These are phyloP conservation scores for Cryoendolithus antarcticus DNA, from an alignment of 2,329 filamentous ascomycete genomes.

Conservation along the genomic window DNA sequence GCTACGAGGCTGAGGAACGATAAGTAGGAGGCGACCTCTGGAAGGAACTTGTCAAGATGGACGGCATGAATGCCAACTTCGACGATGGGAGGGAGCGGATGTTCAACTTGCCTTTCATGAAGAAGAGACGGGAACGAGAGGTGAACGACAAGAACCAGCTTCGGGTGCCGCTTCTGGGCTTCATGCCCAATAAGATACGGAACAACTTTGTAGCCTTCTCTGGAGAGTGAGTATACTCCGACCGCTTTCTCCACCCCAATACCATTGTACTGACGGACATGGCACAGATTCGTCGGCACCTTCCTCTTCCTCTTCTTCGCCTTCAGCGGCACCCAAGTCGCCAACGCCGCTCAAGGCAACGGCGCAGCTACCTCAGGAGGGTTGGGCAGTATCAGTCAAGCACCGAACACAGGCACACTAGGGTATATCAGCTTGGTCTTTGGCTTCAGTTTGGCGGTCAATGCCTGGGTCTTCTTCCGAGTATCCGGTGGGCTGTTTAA, in stretches of 20 bases:
- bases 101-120: slow-evolving; percentile 29
- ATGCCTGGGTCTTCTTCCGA: slow-evolving; percentile 34
- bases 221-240: slow-evolving; percentile 23
- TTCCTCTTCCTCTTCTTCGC: slow-evolving; percentile 35
- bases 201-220: slow-evolving; percentile 35
- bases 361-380: slow-evolving; percentile 7
- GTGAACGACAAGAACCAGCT: slow-evolving; percentile 23
- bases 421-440: slow-evolving; percentile 30
- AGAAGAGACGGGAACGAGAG: slow-evolving; percentile 19
- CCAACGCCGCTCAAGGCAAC: slow-evolving; percentile 23
- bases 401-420: slow-evolving; percentile 24
- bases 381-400: slow-evolving; percentile 14
- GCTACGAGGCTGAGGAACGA: no score
- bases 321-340: slow-evolving; percentile 28
- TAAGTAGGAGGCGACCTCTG: no score
- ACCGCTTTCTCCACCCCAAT: no score
- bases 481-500: slow-evolving; percentile 30
- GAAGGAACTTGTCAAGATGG: no score
- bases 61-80: no score
- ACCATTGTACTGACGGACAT: no score
- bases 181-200: slow-evolving; percentile 30
- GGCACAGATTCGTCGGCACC: slow-evolving; percentile 28
- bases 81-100: slow-evolving; percentile 23
- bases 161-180: slow-evolving; percentile 28
- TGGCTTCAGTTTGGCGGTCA: slow-evolving; percentile 32